Percentiles rank a stretch among this genome's conserved stretches.
These are phyloP conservation scores for Calonectria crousiana DNA, from an alignment of 2,329 filamentous ascomycete genomes.

Conservation along the genomic window DNA sequence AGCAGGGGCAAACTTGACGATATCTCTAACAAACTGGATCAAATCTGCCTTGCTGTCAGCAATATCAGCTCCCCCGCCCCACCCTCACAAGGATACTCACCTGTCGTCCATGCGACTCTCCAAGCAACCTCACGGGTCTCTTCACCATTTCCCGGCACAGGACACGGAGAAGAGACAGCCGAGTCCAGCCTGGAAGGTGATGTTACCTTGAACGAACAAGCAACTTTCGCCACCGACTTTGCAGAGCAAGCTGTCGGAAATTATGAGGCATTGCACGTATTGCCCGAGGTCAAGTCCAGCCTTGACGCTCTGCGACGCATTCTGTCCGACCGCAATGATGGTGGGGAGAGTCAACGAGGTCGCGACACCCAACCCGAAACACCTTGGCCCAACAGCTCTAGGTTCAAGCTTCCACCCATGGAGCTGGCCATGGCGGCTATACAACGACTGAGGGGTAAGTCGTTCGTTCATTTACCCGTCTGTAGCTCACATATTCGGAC, in stretches of 20 bases:
- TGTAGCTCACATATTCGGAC: background rate
- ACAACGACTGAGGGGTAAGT: background rate
- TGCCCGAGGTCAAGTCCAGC: background rate
- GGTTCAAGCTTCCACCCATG: background rate
- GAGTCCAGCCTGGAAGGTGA: background rate
- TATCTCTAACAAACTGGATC: background rate
- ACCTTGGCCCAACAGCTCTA: background rate
- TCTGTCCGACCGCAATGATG: background rate
- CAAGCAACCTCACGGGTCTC: background rate
- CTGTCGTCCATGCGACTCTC: background rate
- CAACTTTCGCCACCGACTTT: background rate
- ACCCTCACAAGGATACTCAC: background rate
- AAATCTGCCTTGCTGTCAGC: background rate
- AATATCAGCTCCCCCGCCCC: background rate
- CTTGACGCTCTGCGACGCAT: background rate
- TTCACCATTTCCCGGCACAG: background rate
- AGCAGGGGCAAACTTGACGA: background rate
- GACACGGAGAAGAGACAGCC: background rate
- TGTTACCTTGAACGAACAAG: background rate
- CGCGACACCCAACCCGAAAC: accelerated
- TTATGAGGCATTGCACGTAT: background rate
- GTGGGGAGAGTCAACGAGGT: accelerated
- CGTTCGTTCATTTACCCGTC: background rate
- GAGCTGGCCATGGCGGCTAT: background rate
- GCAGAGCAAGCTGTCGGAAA: background rate